phyloP scores from a whole-genome alignment of 441 rosid genomes.

The Erodium moschatum region DNA sequence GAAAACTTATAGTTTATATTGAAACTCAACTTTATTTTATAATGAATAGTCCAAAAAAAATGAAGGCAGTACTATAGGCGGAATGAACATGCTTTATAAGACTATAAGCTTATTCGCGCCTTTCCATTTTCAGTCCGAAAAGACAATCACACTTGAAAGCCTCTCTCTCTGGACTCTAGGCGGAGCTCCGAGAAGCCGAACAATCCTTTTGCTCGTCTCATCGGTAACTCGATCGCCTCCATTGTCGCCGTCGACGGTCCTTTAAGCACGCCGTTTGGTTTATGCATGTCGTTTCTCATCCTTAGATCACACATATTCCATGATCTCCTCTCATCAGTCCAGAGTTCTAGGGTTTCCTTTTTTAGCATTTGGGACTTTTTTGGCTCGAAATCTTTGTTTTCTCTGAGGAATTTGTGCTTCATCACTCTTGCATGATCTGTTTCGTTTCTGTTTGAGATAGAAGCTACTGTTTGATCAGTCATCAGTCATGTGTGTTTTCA shows the following conservation, averaged over 20 bases:
- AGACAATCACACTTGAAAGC: background rate
- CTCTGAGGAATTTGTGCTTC: background rate
- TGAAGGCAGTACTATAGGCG: background rate
- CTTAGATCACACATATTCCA: background rate
- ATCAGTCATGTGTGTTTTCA: background rate
- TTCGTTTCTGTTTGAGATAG: background rate
- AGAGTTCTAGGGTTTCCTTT: background rate
- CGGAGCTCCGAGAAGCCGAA: background rate
- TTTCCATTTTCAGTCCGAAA: background rate
- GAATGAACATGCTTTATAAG: background rate
- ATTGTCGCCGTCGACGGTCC: background rate
- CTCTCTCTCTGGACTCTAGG: background rate
- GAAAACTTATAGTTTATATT: too few species aligned
- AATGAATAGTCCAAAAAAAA: background rate
- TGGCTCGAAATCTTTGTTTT: background rate
- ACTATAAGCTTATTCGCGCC: slow-evolving; percentile 6
- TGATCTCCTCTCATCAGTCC: background rate
- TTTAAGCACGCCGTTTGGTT: background rate
- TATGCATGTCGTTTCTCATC: background rate
- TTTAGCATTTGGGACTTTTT: background rate
- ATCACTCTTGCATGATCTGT: background rate
- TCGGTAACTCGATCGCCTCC: slow-evolving; percentile 3
- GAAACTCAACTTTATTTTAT: too few species aligned
- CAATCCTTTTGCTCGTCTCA: background rate
- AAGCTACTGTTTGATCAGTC: background rate